Percentiles rank a stretch among this genome's conserved stretches.
phyloP scores from a whole-genome alignment of 495 filamentous ascomycete species.

The Penicillium crystallinum region DNA sequence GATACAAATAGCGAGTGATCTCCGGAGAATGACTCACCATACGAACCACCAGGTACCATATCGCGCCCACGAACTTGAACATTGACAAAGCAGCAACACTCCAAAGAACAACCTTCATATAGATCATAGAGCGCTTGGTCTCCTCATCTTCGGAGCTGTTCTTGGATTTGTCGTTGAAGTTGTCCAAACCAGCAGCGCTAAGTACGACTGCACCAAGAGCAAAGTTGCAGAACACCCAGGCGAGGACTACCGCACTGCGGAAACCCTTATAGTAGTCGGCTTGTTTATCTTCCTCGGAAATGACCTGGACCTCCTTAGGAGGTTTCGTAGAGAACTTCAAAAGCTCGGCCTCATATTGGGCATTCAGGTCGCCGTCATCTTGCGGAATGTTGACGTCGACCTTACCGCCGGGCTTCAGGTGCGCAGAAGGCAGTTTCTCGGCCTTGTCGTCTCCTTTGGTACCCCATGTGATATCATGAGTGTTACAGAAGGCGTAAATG shows the following conservation, averaged over 20 bases:
- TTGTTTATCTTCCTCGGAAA: slow-evolving; percentile 70
- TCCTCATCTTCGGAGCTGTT: slow-evolving; percentile 36
- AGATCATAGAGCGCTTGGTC: slow-evolving; percentile 60
- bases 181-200: slow-evolving; percentile 73
- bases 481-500: slow-evolving; percentile 98
- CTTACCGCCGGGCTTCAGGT: slow-evolving; percentile 83
- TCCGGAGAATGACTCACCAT: slow-evolving; percentile 46
- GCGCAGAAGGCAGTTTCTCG: slow-evolving; percentile 74
- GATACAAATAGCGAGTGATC: not conserved
- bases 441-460: slow-evolving; percentile 92
- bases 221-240: slow-evolving; percentile 97
- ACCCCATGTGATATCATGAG: slow-evolving; percentile 95
- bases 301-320: slow-evolving; percentile 56
- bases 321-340: slow-evolving; percentile 66
- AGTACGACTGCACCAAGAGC: slow-evolving; percentile 84
- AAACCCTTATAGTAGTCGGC: slow-evolving; percentile 99
- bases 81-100: slow-evolving; percentile 79
- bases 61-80: slow-evolving; percentile 85
- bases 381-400: slow-evolving; percentile 89
- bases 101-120: slow-evolving; percentile 89
- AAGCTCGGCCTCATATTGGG: slow-evolving; percentile 87
- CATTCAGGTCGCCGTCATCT: slow-evolving; percentile 81
- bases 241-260: slow-evolving; percentile 80
- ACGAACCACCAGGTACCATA: slow-evolving; percentile 93
- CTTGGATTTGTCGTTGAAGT: slow-evolving; percentile 35